A percentile compares a stretch with the other conserved stretches of the same genome.
These are phyloP conservation scores for Gamsiella multidivaricata DNA, from an alignment of 192 early-diverging fungal species.

Conservation along the genomic window DNA sequence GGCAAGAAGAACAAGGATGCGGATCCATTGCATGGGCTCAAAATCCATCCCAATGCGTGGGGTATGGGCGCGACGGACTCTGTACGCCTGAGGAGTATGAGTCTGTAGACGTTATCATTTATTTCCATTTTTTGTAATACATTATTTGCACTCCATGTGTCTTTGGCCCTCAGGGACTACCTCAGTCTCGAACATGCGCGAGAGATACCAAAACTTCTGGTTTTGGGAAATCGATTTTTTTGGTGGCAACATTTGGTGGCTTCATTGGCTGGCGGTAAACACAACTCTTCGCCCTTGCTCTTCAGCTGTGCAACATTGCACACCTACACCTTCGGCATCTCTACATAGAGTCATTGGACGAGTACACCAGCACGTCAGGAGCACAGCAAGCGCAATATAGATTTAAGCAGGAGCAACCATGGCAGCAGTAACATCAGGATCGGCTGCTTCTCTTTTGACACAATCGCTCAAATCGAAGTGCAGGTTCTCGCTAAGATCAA, in stretches of 20 bases:
- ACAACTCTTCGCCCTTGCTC: neutral
- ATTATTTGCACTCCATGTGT: too few relatives aligned
- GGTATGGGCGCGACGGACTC: slow-evolving; percentile 52
- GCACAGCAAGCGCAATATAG: neutral
- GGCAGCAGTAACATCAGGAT: slow-evolving; percentile 9
- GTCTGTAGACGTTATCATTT: slow-evolving; percentile 15
- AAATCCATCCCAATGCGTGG: slow-evolving; percentile 40
- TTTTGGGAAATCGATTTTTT: neutral
- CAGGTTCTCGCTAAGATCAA: neutral
- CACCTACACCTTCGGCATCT: neutral
- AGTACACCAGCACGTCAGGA: too few relatives aligned
- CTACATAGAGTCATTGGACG: too few relatives aligned
- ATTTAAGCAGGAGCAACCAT: neutral
- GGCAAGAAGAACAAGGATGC: slow-evolving; percentile 52
- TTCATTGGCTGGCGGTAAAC: neutral
- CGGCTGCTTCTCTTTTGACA: neutral
- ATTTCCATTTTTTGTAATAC: neutral
- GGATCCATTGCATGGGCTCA: slow-evolving; percentile 39
- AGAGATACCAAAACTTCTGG: too few relatives aligned
- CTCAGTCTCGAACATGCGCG: too few relatives aligned
- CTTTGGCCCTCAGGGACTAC: too few relatives aligned
- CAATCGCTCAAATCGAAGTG: neutral
- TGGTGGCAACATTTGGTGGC: slow-evolving; percentile 2
- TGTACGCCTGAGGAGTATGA: slow-evolving; percentile 51
- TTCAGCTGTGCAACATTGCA: neutral